Evolutionary conservation across 1,284 basidiomycete species (phyloP).

Genomic region (Apiotrichum montevideense): DNA sequence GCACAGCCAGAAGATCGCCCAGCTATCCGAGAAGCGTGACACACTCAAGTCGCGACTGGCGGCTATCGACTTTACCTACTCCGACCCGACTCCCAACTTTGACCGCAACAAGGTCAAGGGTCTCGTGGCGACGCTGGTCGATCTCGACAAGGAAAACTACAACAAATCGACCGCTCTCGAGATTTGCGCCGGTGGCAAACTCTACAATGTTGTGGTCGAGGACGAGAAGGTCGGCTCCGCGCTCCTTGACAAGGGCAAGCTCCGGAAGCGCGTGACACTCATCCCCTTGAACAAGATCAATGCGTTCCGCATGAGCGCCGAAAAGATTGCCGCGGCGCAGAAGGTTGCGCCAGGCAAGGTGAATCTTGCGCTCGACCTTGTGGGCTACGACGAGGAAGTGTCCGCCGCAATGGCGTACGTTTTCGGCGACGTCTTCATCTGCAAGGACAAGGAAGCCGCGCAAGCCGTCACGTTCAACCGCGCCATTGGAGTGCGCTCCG

Average conservation of each 20-base stretch:
- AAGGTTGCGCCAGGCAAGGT: conserved; percentile 76
- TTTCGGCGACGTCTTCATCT: conserved; percentile 89
- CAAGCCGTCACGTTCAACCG: conserved; percentile 82
- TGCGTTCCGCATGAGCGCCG: conserved; percentile 58
- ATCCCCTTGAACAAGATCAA: conserved; percentile 93
- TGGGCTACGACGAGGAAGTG: conserved; percentile 80
- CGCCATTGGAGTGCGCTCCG: conserved; percentile 67
- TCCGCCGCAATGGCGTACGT: conserved; percentile 87
- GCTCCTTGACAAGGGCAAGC: conserved; percentile 67
- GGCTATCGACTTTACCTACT: conserved; percentile 77
- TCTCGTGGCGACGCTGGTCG: conserved; percentile 78
- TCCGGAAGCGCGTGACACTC: conserved; percentile 86
- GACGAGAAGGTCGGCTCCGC: conserved; percentile 83
- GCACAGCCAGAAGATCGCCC: conserved; percentile 57
- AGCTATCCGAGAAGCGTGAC: conserved; percentile 69
- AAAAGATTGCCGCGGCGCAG: conserved; percentile 72
- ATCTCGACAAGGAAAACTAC: conserved; percentile 64
- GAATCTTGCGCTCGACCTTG: conserved; percentile 75
- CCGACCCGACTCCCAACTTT: conserved; percentile 71
- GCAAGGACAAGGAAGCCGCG: conserved; percentile 81
- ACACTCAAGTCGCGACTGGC: conserved; percentile 62
- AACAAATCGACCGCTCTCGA: conserved; percentile 85
- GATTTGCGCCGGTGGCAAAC: conserved; percentile 79
- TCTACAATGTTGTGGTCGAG: conserved; percentile 94
- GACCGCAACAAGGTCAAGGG: conserved; percentile 86